Conservation (phyloP, 2,329 filamentous ascomycete genomes). For the Botrytis squamosa region DNA sequence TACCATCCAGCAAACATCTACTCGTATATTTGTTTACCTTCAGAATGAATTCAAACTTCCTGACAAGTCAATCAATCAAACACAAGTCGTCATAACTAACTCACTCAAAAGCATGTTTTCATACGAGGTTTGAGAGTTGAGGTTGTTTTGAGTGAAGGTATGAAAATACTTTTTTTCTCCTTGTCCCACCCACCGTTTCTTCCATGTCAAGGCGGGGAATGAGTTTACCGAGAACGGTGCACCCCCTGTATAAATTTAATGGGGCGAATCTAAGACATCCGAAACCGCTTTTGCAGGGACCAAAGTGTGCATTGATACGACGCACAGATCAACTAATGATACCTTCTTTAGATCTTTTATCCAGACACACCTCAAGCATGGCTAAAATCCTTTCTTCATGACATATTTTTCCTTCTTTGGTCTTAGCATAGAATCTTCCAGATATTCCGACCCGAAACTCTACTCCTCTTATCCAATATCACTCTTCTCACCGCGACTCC, state of each 20-base stretch:
- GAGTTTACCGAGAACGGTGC: slow-evolving; percentile 3
- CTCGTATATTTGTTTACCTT: neutral
- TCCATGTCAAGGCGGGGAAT: neutral
- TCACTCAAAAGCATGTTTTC: neutral
- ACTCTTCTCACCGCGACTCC: slow-evolving; percentile 12
- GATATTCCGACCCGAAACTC: slow-evolving; percentile 7
- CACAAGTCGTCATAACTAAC: neutral
- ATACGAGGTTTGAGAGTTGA: neutral
- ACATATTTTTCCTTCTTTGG: neutral
- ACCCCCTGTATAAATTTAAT: neutral
- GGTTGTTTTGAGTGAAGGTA: slow-evolving; percentile 4
- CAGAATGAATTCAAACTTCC: neutral
- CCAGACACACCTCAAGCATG: neutral
- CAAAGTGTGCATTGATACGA: neutral
- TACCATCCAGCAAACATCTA: neutral
- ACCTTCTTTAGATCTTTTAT: neutral
- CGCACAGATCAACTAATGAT: neutral
- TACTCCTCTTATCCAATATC: neutral
- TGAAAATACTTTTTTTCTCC: neutral
- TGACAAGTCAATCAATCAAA: neutral
- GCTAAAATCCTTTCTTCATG: neutral
- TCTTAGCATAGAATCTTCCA: neutral
- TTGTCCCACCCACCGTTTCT: neutral
- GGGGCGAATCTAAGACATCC: slow-evolving; percentile 4
- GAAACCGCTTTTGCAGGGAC: slow-evolving; percentile 5